Conservation (phyloP, 805 yeast species). For the Debaryomyces prosopidis region DNA sequence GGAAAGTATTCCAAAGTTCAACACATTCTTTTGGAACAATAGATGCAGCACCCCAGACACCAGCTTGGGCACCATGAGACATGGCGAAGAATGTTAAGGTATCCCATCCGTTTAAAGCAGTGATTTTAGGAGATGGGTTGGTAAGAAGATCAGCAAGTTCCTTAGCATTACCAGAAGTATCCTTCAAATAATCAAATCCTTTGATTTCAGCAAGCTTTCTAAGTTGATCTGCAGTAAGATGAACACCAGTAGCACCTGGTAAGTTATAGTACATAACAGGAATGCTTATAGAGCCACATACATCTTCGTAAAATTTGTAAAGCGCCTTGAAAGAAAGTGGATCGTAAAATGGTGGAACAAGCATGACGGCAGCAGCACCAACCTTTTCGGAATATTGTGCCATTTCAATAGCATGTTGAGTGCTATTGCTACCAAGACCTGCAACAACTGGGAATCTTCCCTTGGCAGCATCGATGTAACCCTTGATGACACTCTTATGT, state of each 20-base stretch:
- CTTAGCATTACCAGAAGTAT: constrained; percentile 11
- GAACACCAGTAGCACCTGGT: constrained; percentile 14
- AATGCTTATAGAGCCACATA: constrained; percentile 12
- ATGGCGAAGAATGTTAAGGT: constrained; percentile 13
- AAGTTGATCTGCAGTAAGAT: constrained; percentile 10
- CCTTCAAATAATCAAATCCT: constrained; percentile 14
- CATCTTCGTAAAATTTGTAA: constrained; percentile 11
- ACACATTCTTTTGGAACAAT: constrained; percentile 14
- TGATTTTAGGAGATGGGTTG: constrained; percentile 7
- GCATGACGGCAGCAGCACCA: constrained; percentile 15
- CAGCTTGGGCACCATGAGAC: constrained; percentile 12
- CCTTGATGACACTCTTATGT: constrained; percentile 12
- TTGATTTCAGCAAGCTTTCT: constrained; percentile 12
- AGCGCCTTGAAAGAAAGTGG: constrained; percentile 12
- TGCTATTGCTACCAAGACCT: constrained; percentile 14
- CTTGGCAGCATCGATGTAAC: constrained; percentile 12
- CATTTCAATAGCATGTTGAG: constrained; percentile 12
- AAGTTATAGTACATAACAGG: constrained; percentile 14
- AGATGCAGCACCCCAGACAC: constrained; percentile 15
- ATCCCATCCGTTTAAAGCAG: constrained; percentile 12
- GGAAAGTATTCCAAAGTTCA: constrained; percentile 7
- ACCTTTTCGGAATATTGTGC: constrained; percentile 11
- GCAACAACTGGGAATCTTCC: constrained; percentile 14
- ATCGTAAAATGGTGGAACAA: constrained; percentile 14
- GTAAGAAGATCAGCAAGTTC: constrained; percentile 12